phyloP scores from a whole-genome alignment of 2,329 filamentous ascomycete species.

The Teratosphaeria nubilosa region DNA sequence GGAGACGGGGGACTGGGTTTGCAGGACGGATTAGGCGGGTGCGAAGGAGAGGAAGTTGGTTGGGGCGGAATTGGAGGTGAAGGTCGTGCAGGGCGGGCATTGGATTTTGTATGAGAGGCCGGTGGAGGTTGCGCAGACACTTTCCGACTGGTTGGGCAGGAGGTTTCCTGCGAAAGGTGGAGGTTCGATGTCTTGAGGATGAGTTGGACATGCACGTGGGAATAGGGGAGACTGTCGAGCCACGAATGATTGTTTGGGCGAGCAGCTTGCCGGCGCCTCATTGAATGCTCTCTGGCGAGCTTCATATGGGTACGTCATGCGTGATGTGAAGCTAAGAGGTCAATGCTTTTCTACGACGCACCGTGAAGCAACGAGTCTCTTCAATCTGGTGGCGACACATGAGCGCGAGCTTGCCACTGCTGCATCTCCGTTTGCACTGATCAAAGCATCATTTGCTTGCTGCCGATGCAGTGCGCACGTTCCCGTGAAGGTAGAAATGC shows the following conservation, averaged over 20 bases:
- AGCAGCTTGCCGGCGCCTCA: too few relatives aligned
- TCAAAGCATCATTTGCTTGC: not conserved
- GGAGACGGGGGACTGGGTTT: slow-evolving; percentile 26
- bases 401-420: not conserved
- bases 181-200: not conserved
- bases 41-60: slow-evolving; percentile 19
- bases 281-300: too few relatives aligned
- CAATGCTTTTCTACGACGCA: too few relatives aligned
- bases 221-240: too few relatives aligned
- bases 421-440: not conserved
- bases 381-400: not conserved
- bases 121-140: slow-evolving; percentile 15
- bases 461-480: not conserved
- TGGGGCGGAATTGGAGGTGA: slow-evolving; percentile 22
- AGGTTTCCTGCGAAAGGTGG: not conserved
- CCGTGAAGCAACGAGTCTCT: too few relatives aligned
- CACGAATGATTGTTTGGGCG: too few relatives aligned
- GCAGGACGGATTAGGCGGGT: slow-evolving; percentile 18
- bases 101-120: slow-evolving; percentile 29
- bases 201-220: too few relatives aligned
- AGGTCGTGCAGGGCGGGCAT: slow-evolving; percentile 26
- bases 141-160: slow-evolving; percentile 8
- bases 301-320: too few relatives aligned
- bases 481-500: not conserved
- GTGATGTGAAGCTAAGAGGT: too few relatives aligned